These are phyloP conservation scores for Effrenium voratum DNA, from an alignment of 73 alveolate genomes.

Conservation along the genomic window DNA sequence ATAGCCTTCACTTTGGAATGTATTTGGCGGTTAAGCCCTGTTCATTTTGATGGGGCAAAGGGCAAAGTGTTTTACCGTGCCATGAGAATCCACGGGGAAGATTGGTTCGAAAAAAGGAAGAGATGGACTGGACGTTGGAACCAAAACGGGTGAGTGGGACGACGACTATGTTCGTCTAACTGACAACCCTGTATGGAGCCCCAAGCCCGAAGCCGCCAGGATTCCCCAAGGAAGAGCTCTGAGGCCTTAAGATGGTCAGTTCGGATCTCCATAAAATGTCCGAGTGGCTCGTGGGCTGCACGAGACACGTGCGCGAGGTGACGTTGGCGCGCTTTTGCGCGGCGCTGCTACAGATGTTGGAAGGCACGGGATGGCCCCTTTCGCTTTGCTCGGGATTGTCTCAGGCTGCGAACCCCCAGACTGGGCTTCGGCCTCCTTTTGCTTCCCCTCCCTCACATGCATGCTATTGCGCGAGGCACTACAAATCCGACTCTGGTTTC, in stretches of 20 bases:
- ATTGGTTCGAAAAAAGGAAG: not conserved
- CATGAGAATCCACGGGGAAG: not conserved
- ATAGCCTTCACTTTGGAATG: not conserved
- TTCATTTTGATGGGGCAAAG: no score
- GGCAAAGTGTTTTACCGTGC: no score
- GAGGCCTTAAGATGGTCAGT: not conserved
- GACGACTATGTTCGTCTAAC: not conserved
- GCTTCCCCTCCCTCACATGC: no score
- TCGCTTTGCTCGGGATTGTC: no score
- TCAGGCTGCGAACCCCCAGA: no score
- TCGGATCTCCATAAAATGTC: not conserved
- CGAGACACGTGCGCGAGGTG: not conserved
- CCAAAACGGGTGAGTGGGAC: no score
- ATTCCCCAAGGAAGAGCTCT: not conserved
- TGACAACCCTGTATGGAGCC: not conserved
- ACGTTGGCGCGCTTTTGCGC: constrained; percentile 68
- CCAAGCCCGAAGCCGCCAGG: not conserved
- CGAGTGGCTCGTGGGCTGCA: not conserved
- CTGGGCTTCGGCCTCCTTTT: no score
- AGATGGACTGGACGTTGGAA: not conserved
- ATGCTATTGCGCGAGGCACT: no score
- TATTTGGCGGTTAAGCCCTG: not conserved
- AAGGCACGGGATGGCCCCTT: constrained; percentile 15
- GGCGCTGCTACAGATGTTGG: constrained; percentile 62
- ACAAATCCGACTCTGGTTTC: no score